Conservation (phyloP, 2,329 filamentous ascomycete species). For the Ophiosphaerella herpotricha region DNA sequence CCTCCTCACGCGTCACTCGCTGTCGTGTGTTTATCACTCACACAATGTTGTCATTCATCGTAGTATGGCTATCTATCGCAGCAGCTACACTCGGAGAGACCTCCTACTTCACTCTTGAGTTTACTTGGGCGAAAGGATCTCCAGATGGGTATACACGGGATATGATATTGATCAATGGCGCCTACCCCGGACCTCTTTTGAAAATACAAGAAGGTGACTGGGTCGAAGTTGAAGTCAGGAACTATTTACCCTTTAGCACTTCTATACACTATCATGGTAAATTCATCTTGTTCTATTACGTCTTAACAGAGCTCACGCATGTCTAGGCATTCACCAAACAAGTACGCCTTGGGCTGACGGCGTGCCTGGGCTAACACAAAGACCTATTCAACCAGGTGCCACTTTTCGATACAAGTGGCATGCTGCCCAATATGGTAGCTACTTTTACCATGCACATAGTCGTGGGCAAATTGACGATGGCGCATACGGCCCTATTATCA, state of each 20-base stretch:
- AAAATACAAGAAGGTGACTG: constrained; percentile 27
- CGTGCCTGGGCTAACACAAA: constrained; percentile 61
- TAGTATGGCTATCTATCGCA: constrained; percentile 11
- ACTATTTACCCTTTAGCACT: constrained; percentile 54
- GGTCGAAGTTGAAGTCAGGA: constrained; percentile 47
- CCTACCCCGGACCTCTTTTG: constrained; percentile 30
- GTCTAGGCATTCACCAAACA: constrained; percentile 52
- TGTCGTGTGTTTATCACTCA: not conserved
- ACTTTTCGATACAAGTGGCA: constrained; percentile 60
- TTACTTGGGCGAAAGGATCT: constrained; percentile 26
- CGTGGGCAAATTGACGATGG: constrained; percentile 64
- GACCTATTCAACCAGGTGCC: constrained; percentile 54
- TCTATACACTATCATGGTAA: constrained; percentile 58
- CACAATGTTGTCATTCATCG: constrained; percentile 17
- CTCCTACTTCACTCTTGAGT: constrained; percentile 20
- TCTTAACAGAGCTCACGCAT: too few relatives aligned
- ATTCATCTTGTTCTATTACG: not conserved
- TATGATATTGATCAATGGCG: constrained; percentile 33
- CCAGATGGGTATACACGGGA: constrained; percentile 31
- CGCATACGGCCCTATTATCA: constrained; percentile 61
- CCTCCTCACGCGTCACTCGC: not conserved
- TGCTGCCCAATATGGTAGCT: constrained; percentile 62
- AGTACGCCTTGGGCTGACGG: constrained; percentile 65
- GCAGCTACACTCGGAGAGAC: constrained; percentile 10
- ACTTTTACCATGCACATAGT: constrained; percentile 66